Conservation (phyloP, 1,284 basidiomycete species). For the Trichosporon asahii region DNA sequence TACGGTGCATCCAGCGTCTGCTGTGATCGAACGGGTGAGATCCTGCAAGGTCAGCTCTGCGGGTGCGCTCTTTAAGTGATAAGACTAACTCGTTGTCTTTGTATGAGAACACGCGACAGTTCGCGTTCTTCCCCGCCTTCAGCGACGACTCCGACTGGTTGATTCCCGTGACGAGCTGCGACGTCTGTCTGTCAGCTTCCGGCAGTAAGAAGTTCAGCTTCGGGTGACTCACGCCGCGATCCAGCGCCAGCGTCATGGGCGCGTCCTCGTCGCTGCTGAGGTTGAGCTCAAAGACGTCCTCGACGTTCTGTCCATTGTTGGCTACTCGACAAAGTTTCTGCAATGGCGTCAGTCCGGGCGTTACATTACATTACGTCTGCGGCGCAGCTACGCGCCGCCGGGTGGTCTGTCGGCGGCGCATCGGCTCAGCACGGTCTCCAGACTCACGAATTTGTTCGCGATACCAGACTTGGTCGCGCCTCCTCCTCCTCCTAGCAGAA, state of each 20-base stretch:
- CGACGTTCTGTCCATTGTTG: constrained; percentile 59
- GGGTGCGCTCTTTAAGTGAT: not conserved
- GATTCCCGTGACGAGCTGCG: constrained; percentile 71
- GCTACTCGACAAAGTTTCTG: constrained; percentile 62
- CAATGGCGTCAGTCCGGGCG: not conserved
- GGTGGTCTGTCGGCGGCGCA: too few relatives aligned
- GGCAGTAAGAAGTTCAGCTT: not conserved
- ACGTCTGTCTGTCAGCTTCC: constrained; percentile 46
- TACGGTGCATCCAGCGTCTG: constrained; percentile 63
- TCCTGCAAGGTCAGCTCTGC: constrained; percentile 7
- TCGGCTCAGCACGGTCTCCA: not conserved
- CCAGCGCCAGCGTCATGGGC: constrained; percentile 84
- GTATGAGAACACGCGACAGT: constrained; percentile 70
- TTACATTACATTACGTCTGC: not conserved
- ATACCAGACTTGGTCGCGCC: constrained; percentile 76
- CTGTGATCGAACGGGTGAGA: constrained; percentile 60
- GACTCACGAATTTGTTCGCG: constrained; percentile 81
- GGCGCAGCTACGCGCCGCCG: not conserved
- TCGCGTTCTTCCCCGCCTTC: constrained; percentile 67
- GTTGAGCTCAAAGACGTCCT: constrained; percentile 65
- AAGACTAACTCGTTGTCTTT: constrained; percentile 58
- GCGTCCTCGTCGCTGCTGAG: constrained; percentile 79
- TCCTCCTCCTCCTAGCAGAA: constrained; percentile 87
- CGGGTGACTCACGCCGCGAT: constrained; percentile 57
- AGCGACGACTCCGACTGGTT: constrained; percentile 69